phyloP scores from a whole-genome alignment of 2,329 filamentous ascomycete genomes.

The Cladosporium halotolerans region DNA sequence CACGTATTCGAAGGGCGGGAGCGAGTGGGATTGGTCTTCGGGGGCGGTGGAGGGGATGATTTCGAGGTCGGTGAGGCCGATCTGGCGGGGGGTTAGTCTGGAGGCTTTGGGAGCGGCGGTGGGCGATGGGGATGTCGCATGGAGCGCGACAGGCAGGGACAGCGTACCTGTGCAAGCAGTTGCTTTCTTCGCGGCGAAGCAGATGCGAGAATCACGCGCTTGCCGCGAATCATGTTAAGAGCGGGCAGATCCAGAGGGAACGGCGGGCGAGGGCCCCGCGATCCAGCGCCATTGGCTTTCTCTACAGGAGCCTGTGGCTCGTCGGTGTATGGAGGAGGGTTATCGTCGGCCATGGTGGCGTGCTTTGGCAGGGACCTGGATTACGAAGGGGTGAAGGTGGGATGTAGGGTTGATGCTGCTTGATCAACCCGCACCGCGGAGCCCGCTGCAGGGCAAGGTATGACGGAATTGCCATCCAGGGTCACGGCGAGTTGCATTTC shows the following conservation, averaged over 20 bases:
- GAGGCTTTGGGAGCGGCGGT: neutral
- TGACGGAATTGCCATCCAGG: neutral
- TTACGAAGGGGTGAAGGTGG: neutral
- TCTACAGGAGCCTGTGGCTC: slow-evolving; percentile 1
- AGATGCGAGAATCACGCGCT: slow-evolving; percentile 83
- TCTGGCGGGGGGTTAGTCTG: slow-evolving; percentile 38
- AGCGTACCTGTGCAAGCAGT: slow-evolving; percentile 63
- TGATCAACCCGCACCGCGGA: neutral
- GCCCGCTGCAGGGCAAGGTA: neutral
- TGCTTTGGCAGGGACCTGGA: neutral
- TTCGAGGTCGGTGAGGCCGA: slow-evolving; percentile 77
- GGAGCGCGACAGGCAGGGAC: neutral
- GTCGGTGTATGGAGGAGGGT: slow-evolving; percentile 42
- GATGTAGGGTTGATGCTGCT: neutral
- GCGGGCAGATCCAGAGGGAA: slow-evolving; percentile 73
- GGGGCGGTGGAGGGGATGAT: slow-evolving; percentile 75
- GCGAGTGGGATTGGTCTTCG: slow-evolving; percentile 76
- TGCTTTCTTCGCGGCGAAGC: slow-evolving; percentile 78
- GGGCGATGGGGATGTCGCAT: neutral
- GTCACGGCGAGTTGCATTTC: no score
- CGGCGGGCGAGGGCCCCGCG: slow-evolving; percentile 42
- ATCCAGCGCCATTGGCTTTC: slow-evolving; percentile 19
- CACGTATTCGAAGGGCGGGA: slow-evolving; percentile 86
- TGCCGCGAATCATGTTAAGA: slow-evolving; percentile 66
- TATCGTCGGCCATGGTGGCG: slow-evolving; percentile 26